Base-by-base conservation (phyloP, 192 early-diverging fungal genomes). In the Rhizoclosmatium globosum region DNA sequence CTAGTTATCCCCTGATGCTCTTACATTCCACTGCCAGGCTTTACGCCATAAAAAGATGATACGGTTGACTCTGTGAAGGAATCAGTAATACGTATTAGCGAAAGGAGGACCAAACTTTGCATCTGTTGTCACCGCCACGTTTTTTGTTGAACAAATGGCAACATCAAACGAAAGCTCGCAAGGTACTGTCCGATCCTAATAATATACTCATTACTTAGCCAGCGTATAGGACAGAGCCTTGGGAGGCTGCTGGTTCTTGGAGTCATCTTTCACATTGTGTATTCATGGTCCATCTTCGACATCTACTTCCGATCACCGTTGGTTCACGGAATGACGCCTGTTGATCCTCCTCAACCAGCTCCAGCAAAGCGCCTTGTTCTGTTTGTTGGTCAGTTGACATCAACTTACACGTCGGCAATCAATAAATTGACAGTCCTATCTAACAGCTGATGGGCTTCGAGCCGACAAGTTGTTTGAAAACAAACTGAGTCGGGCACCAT, bases 271-370 rank as follows among this genome's bases (percentile, higher is more conserved):
- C 97, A 98, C 86, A 78, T 96, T 47, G 86, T 95, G 50, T 98
- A 98, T 82, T 86, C 95, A 65, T 87, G 87, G 83, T 94, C 93
- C 82, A 98, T 98, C 69, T 98, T 98, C 78, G 97, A 98, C 87
- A 97, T 98, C 83, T 98, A 98, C 87, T 98, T 98, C 84, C 93
- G 93, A n/a, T 97, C 97, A 19, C 97, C 97, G 64, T 85, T 98
- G 15, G 95, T 98, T 48, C 97, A 98, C 88, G 97, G 97, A 75
- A 98, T 98, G 97, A 92, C 89, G 17, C 95, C 93, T 44, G 91
- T 96, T 73, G 82, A 85, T 41, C 92, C 94, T 56, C 89, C 87
- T 59, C 73, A 87, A 19, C 81, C 87, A 45, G 82, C 95, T 50
- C 95, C 96, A 2, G 97, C 97, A 43, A 89, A 91, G 82, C 92